Conservation (phyloP, 78 protist species). For the Guillardia theta region DNA sequence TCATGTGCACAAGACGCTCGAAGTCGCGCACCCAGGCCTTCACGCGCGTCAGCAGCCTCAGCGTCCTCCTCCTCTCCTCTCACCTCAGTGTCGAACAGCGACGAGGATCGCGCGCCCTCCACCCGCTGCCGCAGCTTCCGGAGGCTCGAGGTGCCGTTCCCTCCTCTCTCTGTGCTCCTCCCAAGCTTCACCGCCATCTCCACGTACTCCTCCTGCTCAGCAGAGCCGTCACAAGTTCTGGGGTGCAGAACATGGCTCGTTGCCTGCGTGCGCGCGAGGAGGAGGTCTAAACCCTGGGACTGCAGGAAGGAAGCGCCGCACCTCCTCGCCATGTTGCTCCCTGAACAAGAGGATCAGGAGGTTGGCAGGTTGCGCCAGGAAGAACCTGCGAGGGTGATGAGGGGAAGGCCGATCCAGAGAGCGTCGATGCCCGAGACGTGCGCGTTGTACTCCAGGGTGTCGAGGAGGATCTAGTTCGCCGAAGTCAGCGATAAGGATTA, state of each 20-base stretch:
- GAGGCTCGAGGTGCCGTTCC: too few relatives aligned
- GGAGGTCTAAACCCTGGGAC: not conserved
- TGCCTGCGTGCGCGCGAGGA: not conserved
- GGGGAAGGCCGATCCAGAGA: not conserved
- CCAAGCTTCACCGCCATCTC: not conserved
- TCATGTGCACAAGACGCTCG: not conserved
- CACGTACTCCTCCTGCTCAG: not conserved
- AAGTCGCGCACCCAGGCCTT: not conserved
- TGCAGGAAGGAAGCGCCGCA: not conserved
- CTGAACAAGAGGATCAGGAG: too few relatives aligned
- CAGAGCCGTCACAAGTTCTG: not conserved
- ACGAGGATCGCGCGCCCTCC: not conserved
- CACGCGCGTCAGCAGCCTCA: not conserved
- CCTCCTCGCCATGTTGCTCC: not conserved
- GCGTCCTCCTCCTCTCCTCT: not conserved
- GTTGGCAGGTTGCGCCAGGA: too few relatives aligned
- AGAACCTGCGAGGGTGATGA: not conserved
- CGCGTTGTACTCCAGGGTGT: not conserved
- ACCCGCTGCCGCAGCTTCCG: not conserved
- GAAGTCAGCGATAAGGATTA: too few relatives aligned
- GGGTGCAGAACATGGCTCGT: not conserved
- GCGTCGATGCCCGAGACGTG: not conserved
- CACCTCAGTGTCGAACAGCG: not conserved
- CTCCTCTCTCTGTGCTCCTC: not conserved
- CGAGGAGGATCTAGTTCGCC: too few relatives aligned